phyloP scores from a whole-genome alignment of 2,329 filamentous ascomycete genomes.

The Sporothrix pseudoabietina region DNA sequence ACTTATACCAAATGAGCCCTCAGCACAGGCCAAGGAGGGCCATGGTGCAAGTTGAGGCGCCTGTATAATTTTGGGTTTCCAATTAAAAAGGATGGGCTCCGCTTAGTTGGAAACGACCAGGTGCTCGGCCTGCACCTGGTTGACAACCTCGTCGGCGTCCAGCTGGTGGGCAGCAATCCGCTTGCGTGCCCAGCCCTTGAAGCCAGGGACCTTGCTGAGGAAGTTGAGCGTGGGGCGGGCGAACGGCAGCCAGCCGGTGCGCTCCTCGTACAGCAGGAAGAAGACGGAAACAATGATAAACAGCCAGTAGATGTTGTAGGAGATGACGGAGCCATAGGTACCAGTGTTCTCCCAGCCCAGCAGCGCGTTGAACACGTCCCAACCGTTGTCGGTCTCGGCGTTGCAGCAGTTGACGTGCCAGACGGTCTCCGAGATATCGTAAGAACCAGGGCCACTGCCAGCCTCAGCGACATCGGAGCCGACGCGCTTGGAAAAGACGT shows the following conservation, averaged over 20 bases:
- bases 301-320: slow-evolving; percentile 88
- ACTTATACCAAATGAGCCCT: background rate
- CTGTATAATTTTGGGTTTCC: background rate
- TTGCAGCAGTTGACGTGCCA: slow-evolving; percentile 89
- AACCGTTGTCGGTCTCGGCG: slow-evolving; percentile 71
- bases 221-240: slow-evolving; percentile 29
- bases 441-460: slow-evolving; percentile 68
- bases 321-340: slow-evolving; percentile 82
- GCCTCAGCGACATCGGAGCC: slow-evolving; percentile 56
- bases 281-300: slow-evolving; percentile 53
- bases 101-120: slow-evolving; percentile 13
- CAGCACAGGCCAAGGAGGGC: background rate
- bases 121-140: slow-evolving; percentile 32
- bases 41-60: background rate
- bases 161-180: slow-evolving; percentile 32
- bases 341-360: slow-evolving; percentile 88
- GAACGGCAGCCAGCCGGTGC: slow-evolving; percentile 53
- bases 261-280: slow-evolving; percentile 67
- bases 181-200: slow-evolving; percentile 34
- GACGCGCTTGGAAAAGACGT: slow-evolving; percentile 52
- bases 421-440: slow-evolving; percentile 73
- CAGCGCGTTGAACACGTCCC: slow-evolving; percentile 85
- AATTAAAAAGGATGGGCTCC: too few species aligned
- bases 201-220: slow-evolving; percentile 31
- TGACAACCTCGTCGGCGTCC: slow-evolving; percentile 32